Conservation (phyloP, 2,329 filamentous ascomycete genomes). For the Penicillium sp. region DNA sequence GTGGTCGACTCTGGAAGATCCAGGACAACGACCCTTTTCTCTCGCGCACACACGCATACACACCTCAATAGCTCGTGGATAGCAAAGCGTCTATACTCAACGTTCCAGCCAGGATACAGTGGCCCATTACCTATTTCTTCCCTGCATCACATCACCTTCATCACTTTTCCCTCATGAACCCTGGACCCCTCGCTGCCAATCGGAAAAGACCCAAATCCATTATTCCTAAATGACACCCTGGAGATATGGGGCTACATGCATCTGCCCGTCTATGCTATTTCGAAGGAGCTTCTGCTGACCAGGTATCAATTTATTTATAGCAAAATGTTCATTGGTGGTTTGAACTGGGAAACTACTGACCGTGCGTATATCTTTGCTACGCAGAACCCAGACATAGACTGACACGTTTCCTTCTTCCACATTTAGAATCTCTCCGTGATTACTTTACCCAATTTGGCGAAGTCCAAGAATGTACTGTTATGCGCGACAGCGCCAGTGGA, state of each 20-base stretch:
- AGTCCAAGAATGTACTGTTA: constrained; percentile 97
- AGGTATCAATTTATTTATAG: constrained; percentile 55
- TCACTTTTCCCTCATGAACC: not conserved
- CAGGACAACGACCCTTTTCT: not conserved
- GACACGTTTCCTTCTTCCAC: not conserved
- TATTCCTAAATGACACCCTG: not conserved
- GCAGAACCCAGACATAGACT: not conserved
- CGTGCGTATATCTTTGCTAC: constrained; percentile 61
- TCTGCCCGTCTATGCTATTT: no score
- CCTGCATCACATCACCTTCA: not conserved
- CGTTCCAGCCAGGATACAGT: constrained; percentile 12
- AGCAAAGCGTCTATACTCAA: constrained; percentile 21
- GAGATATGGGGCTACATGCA: no score
- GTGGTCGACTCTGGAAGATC: not conserved
- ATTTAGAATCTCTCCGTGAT: constrained; percentile 84
- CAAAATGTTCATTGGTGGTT: constrained; percentile 99
- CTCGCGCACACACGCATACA: not conserved
- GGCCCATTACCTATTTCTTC: not conserved
- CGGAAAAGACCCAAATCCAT: no score
- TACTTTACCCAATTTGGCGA: constrained; percentile 99
- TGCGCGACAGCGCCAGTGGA: constrained; percentile 92
- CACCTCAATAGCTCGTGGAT: constrained; percentile 15
- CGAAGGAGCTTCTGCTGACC: not conserved
- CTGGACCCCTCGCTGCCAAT: no score
- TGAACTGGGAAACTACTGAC: constrained; percentile 99